phyloP scores from a whole-genome alignment of 2,329 filamentous ascomycete genomes.

The Microthyrium microscopicum region DNA sequence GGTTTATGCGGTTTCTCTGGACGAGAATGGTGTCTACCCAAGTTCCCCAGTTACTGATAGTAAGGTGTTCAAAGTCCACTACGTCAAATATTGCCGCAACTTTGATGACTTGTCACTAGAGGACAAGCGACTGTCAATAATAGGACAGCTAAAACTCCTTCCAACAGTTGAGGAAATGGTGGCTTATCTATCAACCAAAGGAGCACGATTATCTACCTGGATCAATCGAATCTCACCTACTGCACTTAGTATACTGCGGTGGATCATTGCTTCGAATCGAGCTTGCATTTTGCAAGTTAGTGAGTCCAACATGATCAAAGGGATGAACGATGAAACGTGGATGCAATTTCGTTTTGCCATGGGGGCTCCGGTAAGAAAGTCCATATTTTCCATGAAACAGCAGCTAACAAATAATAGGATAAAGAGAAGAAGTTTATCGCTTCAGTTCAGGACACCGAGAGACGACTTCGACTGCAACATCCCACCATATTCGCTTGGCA shows the following conservation, averaged over 20 bases:
- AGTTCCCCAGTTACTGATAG: no score
- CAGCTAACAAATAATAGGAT: constrained; percentile 31
- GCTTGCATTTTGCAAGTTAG: constrained; percentile 72
- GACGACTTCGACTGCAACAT: constrained; percentile 25
- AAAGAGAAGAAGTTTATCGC: constrained; percentile 62
- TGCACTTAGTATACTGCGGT: constrained; percentile 53
- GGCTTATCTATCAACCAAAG: constrained; percentile 28
- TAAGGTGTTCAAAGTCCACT: constrained; percentile 5
- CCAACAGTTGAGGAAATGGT: constrained; percentile 45
- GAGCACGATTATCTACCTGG: constrained; percentile 31
- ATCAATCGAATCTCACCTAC: constrained; percentile 44
- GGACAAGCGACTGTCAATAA: constrained; percentile 33
- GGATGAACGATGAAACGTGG: constrained; percentile 37
- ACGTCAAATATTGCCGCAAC: constrained; percentile 31
- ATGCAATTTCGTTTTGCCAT: constrained; percentile 79
- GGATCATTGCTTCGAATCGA: constrained; percentile 81
- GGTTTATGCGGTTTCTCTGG: no score
- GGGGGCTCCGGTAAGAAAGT: constrained; percentile 44
- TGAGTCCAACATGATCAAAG: constrained; percentile 12
- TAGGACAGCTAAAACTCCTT: constrained; percentile 39
- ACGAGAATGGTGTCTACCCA: no score
- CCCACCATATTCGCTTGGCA: constrained; percentile 80
- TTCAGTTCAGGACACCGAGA: constrained; percentile 28
- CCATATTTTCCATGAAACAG: neutral
- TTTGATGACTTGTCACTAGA: constrained; percentile 36